Evolutionary conservation across 345 rosid species (phyloP).

Genomic region (Cochlearia excelsa): DNA sequence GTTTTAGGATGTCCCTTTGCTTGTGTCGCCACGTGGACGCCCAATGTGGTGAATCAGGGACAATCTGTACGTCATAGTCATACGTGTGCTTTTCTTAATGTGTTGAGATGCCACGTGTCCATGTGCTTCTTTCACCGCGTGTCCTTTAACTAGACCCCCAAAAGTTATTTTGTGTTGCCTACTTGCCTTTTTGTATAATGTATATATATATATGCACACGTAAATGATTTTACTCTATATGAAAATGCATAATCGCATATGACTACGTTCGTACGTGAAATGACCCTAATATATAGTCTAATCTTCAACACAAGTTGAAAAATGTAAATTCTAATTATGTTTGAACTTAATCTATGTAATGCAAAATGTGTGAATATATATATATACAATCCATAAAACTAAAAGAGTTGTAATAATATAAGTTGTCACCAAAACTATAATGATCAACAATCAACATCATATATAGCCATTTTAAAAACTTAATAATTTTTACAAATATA

Average conservation of each 20-base stretch:
- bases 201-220: not conserved
- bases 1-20: conserved; percentile 6
- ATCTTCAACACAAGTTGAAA: no score
- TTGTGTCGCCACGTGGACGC: conserved; percentile 14
- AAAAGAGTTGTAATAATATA: no score
- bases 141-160: conserved; percentile 13
- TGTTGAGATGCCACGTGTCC: conserved; percentile 25
- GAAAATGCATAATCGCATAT: not conserved
- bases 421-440: no score
- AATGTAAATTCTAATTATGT: no score
- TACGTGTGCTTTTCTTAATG: conserved; percentile 30
- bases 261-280: no score
- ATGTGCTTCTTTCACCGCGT: conserved; percentile 23
- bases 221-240: not conserved
- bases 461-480: no score
- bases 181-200: not conserved
- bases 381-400: no score
- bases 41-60: conserved; percentile 27
- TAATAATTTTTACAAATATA: no score
- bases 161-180: not conserved
- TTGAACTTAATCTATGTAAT: no score
- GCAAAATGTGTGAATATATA: no score
- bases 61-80: conserved; percentile 36
- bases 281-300: no score
- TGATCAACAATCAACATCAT: no score